Evolutionary conservation across 495 filamentous ascomycete genomes (phyloP).

Genomic region (Annulohypoxylon moriforme): DNA sequence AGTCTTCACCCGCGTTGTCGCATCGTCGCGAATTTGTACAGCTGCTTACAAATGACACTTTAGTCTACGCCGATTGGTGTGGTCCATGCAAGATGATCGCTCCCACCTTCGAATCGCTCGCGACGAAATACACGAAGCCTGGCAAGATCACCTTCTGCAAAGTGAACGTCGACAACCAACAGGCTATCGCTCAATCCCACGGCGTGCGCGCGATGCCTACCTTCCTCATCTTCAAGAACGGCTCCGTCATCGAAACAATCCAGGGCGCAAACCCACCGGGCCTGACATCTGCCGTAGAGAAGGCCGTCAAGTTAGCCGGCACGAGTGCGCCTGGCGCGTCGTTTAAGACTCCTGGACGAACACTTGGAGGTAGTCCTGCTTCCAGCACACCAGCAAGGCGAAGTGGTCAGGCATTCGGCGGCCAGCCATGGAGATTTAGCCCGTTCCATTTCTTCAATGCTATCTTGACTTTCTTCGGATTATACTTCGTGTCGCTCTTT

Average conservation of each 20-base stretch:
- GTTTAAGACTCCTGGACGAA: constrained; percentile 54
- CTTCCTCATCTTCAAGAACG: constrained; percentile 87
- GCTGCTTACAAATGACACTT: constrained; percentile 35
- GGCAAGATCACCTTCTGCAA: constrained; percentile 69
- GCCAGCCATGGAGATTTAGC: constrained; percentile 55
- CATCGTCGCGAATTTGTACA: constrained; percentile 6
- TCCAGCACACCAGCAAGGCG: constrained; percentile 27
- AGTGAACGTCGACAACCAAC: constrained; percentile 69
- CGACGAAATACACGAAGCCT: constrained; percentile 64
- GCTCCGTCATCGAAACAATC: constrained; percentile 76
- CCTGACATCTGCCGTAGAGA: constrained; percentile 79
- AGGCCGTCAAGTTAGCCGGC: constrained; percentile 71
- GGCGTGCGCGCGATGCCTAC: constrained; percentile 78
- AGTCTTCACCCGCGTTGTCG: constrained; percentile 34
- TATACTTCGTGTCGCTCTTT: constrained; percentile 70
- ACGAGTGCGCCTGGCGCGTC: constrained; percentile 58
- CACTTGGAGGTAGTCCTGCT: constrained; percentile 46
- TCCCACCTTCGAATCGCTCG: constrained; percentile 70
- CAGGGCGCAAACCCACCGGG: constrained; percentile 80
- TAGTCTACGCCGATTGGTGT: constrained; percentile 77
- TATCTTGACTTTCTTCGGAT: constrained; percentile 66
- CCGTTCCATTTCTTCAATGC: constrained; percentile 56
- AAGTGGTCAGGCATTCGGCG: constrained; percentile 46
- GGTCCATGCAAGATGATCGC: constrained; percentile 77
- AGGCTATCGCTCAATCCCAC: constrained; percentile 66